These are phyloP conservation scores for Lipomyces kockii DNA, from an alignment of 805 yeast species.

Conservation along the genomic window DNA sequence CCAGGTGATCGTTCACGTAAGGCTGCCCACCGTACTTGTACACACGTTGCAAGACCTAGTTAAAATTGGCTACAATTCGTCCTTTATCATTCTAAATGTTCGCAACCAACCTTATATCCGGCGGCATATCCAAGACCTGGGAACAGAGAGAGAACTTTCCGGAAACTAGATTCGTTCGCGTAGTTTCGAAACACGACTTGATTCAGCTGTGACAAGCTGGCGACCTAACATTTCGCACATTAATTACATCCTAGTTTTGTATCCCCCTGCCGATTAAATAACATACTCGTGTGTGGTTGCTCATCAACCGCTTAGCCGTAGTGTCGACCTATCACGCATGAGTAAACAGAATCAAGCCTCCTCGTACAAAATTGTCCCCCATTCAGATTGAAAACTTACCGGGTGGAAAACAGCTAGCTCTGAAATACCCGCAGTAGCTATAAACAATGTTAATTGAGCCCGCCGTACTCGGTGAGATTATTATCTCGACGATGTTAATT, in stretches of 20 bases:
- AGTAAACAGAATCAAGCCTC: background rate
- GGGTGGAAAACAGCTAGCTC: constrained; percentile 98
- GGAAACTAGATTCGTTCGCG: constrained; percentile 70
- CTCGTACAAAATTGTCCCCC: background rate
- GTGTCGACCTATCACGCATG: constrained; percentile 68
- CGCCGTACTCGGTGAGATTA: background rate
- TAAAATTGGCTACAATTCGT: background rate
- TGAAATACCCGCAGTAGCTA: constrained; percentile 82
- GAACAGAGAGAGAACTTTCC: constrained; percentile 80
- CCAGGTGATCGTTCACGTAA: constrained; percentile 90
- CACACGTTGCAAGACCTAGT: constrained; percentile 82
- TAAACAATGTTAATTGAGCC: background rate
- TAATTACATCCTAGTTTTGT: background rate
- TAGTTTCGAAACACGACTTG: constrained; percentile 83
- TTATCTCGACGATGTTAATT: background rate
- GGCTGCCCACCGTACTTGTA: constrained; percentile 99
- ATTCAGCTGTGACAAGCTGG: constrained; percentile 71
- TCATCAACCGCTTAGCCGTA: constrained; percentile 90
- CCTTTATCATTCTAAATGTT: background rate
- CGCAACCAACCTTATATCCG: constrained; percentile 65
- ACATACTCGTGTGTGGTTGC: constrained; percentile 83
- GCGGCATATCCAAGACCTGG: constrained; percentile 99
- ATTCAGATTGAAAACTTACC: constrained; percentile 45
- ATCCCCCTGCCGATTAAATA: background rate
- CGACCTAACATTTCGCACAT: constrained; percentile 50